Evolutionary conservation across 75 land plant genomes (phyloP), one percentile per base, ranked within the genome.

Genomic region (Chamaecyparis obtusa): DNA sequence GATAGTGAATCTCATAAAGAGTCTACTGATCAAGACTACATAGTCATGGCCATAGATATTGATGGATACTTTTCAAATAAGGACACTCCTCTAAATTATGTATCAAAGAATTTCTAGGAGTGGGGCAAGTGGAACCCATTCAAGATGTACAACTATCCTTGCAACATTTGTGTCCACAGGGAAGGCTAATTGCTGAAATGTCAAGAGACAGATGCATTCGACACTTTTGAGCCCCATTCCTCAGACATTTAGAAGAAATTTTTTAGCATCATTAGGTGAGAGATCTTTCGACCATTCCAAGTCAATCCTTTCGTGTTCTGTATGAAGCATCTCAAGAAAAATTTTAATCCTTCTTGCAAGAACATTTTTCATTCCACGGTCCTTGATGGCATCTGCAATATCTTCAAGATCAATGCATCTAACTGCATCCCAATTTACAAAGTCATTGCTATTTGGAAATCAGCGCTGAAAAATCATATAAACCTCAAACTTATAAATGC

Each of bases 151-250:
- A 48, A 87, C 86, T 86, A 97, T 93, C 8, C 99, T 92, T 36
- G 92, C 98, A 46, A 97, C 99, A 91, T 97, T 97, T 74, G 90
- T 91, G 84, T 97, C 99, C 91, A 98, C 99, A 37, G 99, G 99
- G 80, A 98, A 98, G 84, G 99, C 96, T 39, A 90, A 87, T 87
- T 96, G 96, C 16, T 94, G 94, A 85, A 96, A 95, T 16, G 96
- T 92, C 75, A 96, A 90, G 24, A 96, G 91, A 24, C 98, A 93
- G 30, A 96, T 93, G 84, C 98, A 96, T 86, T 96, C 98, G 35
- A 94, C 96, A 86, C 98, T 96, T 87, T 96, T 96, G 33, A 96
- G 87, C 21, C 98, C 98, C 24, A 96, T 79, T 82, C 98, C 98
- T 27, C 88, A 78, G 57, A 98, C 85, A 85, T 97, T 96, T 85